Evolutionary conservation across 768 basidiomycete species (phyloP).

Genomic region (Trametes maxima): DNA sequence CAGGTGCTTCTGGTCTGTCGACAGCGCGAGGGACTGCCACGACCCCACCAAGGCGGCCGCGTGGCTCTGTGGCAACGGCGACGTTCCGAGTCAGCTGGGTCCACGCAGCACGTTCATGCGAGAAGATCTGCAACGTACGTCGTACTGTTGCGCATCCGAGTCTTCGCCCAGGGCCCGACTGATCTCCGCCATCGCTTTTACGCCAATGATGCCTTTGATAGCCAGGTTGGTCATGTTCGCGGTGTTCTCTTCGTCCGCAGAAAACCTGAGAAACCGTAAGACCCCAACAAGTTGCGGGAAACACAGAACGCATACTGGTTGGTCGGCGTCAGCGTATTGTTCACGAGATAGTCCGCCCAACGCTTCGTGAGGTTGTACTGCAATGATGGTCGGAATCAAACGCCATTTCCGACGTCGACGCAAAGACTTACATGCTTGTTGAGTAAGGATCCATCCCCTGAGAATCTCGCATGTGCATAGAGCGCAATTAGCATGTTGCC

Average conservation of each 20-base stretch:
- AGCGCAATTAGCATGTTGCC: slow-evolving; percentile 35
- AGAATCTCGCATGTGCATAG: slow-evolving; percentile 33
- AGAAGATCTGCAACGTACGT: slow-evolving; percentile 9
- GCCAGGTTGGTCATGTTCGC: slow-evolving; percentile 29
- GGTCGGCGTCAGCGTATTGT: slow-evolving; percentile 19
- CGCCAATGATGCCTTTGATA: slow-evolving; percentile 30
- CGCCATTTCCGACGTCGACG: not conserved
- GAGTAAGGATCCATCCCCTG: slow-evolving; percentile 33
- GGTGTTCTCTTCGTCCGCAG: slow-evolving; percentile 13
- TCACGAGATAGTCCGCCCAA: slow-evolving; percentile 30
- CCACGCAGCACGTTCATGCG: not conserved
- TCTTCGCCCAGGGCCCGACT: slow-evolving; percentile 14
- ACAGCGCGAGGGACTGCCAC: slow-evolving; percentile 15
- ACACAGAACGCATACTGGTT: slow-evolving; percentile 12
- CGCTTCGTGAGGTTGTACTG: slow-evolving; percentile 30
- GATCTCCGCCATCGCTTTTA: slow-evolving; percentile 29
- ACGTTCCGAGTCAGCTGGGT: not conserved
- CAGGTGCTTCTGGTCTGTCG: slow-evolving; percentile 9
- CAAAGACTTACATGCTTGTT: not conserved
- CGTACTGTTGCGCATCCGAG: slow-evolving; percentile 19
- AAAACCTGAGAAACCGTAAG: not conserved
- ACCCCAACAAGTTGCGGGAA: too few species aligned
- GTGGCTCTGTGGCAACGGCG: slow-evolving; percentile 8
- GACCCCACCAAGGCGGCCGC: slow-evolving; percentile 7
- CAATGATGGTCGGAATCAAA: not conserved